Base-by-base conservation (phyloP, 345 rosid genomes). In the Rhodamnia argentea region DNA sequence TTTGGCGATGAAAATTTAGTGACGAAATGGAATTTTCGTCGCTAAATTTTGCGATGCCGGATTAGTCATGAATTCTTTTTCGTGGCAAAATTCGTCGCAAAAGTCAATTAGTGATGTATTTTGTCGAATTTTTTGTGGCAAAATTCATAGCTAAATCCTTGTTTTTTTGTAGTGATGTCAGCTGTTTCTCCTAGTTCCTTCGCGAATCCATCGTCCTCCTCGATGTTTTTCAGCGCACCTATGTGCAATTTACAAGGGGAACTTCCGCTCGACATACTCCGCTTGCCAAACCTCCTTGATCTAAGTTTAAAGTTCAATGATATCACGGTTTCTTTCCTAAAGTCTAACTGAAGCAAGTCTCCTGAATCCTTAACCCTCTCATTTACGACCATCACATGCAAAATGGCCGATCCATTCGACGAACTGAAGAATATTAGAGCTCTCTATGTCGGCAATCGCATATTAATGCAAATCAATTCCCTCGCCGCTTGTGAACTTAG, bases 161-260 rank as follows among this genome's bases (percentile, higher is more conserved):
- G n/a, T n/a, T n/a, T n/a, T n/a, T n/a, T n/a, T n/a, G n/a, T n/a
- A n/a, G n/a, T n/a, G n/a, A 18, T 62, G 22, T 29, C 12, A 29
- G 11, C 18, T 32, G 42, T 64, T 64, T 16, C 9, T 23, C 44
- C 44, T 15, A 64, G 44, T 64, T 18, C 24, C 24, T 64, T 64
- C 24, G 0, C 6, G 10, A 70, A 18, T 32, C 37, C 37, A 32
- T 32, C 7, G 9, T 32, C 23, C 6, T 18, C 7, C 2, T 0
- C 0, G 0, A 70, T 1, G 1, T 32, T 64, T 64, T 64, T 64
- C 13, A 16, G 23, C 10, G 44, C 18, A 16, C 0, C 2, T 64
- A 16, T 7, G 3, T 64, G 44, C 44, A 0, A 32, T 70, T 70
- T 70, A 70, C 7, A 4, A 32, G 44, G 78, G 5, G 0, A 32